These are phyloP conservation scores for Neophaeococcomyces aloes DNA, from an alignment of 2,329 filamentous ascomycete genomes.

Conservation along the genomic window DNA sequence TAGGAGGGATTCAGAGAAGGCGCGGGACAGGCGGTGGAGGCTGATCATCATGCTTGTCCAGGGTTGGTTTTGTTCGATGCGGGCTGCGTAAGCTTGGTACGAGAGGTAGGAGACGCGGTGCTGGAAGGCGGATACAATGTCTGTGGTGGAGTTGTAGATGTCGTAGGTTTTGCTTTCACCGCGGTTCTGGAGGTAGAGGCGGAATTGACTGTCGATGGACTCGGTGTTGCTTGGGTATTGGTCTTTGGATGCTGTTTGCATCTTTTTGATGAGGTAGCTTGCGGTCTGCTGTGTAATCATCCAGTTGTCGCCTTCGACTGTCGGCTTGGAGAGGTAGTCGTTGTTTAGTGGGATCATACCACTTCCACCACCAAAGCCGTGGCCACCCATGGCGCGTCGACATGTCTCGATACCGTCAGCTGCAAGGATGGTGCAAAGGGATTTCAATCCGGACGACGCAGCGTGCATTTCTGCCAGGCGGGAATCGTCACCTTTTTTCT, in stretches of 20 bases:
- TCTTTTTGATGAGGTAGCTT: conserved; percentile 43
- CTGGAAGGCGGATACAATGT: conserved; percentile 36
- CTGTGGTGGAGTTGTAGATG: conserved; percentile 28
- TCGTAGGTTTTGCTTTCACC: conserved; percentile 20
- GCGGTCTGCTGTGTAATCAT: conserved; percentile 48
- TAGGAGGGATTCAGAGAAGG: conserved; percentile 41
- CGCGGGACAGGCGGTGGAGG: conserved; percentile 27
- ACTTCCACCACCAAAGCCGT: conserved; percentile 44
- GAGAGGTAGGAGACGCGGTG: conserved; percentile 35
- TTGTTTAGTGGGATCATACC: conserved; percentile 43
- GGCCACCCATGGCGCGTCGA: conserved; percentile 43
- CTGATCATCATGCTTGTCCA: conserved; percentile 37
- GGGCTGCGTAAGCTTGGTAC: conserved; percentile 32
- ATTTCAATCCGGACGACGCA: conserved; percentile 45
- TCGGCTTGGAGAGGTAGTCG: conserved; percentile 43
- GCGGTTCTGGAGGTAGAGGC: conserved; percentile 25
- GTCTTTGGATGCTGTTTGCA: conserved; percentile 31
- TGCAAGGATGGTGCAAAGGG: conserved; percentile 42
- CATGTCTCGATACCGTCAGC: conserved; percentile 47
- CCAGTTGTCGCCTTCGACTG: conserved; percentile 48
- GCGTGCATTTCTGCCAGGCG: conserved; percentile 43
- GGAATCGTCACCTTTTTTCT: conserved; percentile 39
- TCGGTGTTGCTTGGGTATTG: conserved; percentile 27
- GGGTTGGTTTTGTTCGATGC: conserved; percentile 35
- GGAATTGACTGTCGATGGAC: conserved; percentile 33